These are phyloP conservation scores for Platismatia glauca DNA, from an alignment of 495 filamentous ascomycete genomes.

Conservation along the genomic window DNA sequence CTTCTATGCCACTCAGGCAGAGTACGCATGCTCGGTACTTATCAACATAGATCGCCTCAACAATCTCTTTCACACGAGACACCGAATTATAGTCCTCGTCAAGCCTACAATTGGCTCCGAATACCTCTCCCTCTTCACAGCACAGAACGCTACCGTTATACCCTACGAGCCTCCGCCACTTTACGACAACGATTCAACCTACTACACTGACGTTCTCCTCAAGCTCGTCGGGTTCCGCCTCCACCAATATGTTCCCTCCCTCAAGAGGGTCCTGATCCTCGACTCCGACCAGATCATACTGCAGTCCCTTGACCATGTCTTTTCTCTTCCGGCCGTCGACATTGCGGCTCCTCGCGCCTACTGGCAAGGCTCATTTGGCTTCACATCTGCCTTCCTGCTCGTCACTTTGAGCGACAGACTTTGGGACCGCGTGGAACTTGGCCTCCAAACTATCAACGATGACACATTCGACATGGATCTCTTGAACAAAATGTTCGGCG, in stretches of 20 bases:
- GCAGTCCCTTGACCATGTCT: constrained; percentile 30
- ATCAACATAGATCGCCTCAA: constrained; percentile 30
- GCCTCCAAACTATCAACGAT: constrained; percentile 19
- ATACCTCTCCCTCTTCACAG: constrained; percentile 13
- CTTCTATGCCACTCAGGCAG: constrained; percentile 29
- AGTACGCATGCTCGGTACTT: constrained; percentile 32
- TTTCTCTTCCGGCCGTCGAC: constrained; percentile 29
- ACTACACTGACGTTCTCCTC: constrained; percentile 29
- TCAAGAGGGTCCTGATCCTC: constrained; percentile 27
- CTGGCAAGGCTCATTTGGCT: constrained; percentile 23
- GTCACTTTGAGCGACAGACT: constrained; percentile 25
- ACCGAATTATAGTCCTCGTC: constrained; percentile 27
- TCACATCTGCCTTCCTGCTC: constrained; percentile 30
- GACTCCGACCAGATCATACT: constrained; percentile 32
- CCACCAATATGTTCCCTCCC: constrained; percentile 23
- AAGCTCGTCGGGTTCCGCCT: constrained; percentile 29
- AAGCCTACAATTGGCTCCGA: constrained; percentile 8
- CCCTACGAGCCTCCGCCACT: constrained; percentile 26
- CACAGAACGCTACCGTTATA: constrained; percentile 19
- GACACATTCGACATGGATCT: constrained; percentile 35
- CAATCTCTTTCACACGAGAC: constrained; percentile 21
- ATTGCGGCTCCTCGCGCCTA: constrained; percentile 32
- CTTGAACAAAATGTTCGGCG: constrained; percentile 28
- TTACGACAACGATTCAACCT: constrained; percentile 1
- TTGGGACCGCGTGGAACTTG: constrained; percentile 26